Evolutionary conservation across 2,329 filamentous ascomycete genomes (phyloP).

Genomic region (Fusarium redolens): DNA sequence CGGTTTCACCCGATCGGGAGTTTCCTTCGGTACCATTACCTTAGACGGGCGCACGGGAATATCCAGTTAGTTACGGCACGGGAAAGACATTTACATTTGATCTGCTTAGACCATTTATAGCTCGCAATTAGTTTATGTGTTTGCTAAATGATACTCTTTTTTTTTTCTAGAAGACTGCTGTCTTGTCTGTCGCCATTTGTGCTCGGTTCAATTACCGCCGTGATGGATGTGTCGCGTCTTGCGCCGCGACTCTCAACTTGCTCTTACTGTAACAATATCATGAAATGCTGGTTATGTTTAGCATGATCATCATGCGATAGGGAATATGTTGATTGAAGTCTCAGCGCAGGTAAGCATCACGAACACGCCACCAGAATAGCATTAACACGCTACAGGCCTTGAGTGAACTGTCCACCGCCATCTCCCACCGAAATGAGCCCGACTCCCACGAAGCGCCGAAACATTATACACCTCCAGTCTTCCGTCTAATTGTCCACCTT

Average conservation of each 20-base stretch:
- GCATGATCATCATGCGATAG: not conserved
- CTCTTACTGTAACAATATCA: too few relatives aligned
- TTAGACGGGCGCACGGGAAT: not conserved
- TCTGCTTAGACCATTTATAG: constrained; percentile 30
- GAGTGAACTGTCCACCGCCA: not conserved
- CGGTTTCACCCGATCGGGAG: constrained; percentile 24
- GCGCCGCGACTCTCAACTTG: not conserved
- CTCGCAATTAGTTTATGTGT: constrained; percentile 18
- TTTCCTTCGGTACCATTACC: not conserved
- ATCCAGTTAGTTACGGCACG: constrained; percentile 1
- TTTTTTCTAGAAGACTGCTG: not conserved
- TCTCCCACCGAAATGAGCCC: not conserved
- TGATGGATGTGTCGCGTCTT: not conserved
- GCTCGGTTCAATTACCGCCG: not conserved
- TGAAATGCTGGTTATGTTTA: not conserved
- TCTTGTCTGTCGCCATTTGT: not conserved
- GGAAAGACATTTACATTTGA: constrained; percentile 6
- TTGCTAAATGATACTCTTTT: constrained; percentile 24
- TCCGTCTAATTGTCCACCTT: constrained; percentile 11
- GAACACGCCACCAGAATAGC: not conserved
- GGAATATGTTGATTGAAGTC: not conserved
- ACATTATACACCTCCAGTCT: too few relatives aligned
- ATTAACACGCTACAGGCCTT: not conserved
- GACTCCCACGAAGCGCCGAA: not conserved
- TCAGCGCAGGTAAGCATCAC: not conserved